Evolutionary conservation across 495 filamentous ascomycete genomes (phyloP).

Genomic region (Penicillium riverlandense): DNA sequence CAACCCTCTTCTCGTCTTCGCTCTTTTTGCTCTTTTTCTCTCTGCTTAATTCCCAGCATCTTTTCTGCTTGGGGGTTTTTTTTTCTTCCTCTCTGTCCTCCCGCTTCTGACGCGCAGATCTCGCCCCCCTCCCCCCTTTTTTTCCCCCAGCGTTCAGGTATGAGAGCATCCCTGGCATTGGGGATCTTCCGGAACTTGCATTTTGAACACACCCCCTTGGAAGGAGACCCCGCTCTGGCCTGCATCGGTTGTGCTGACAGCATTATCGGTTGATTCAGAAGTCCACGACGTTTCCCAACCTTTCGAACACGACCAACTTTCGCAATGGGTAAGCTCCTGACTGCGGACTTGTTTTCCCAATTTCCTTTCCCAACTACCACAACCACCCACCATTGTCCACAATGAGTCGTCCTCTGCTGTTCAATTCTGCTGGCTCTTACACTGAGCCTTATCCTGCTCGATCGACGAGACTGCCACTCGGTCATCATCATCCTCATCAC

Average conservation of each 20-base stretch:
- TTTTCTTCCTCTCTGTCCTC: slow-evolving; percentile 4
- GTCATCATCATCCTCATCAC: too few relatives aligned
- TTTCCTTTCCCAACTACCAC: too few relatives aligned
- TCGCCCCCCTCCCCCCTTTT: slow-evolving; percentile 6
- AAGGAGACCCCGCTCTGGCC: too few relatives aligned
- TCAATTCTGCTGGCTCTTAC: too few relatives aligned
- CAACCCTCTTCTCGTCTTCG: slow-evolving; percentile 13
- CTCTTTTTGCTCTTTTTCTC: slow-evolving; percentile 13
- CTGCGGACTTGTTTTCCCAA: neutral
- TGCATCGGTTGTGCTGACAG: too few relatives aligned
- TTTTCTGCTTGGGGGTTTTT: slow-evolving; percentile 7
- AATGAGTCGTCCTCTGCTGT: too few relatives aligned
- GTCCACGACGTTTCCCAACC: neutral
- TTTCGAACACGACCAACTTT: slow-evolving; percentile 6
- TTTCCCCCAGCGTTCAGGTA: slow-evolving; percentile 10
- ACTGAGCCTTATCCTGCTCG: too few relatives aligned
- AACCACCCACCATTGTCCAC: too few relatives aligned
- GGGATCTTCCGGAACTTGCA: slow-evolving; percentile 15
- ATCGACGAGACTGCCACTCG: too few relatives aligned
- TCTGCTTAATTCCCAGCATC: slow-evolving; percentile 16
- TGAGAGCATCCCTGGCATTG: slow-evolving; percentile 7
- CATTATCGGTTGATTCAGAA: too few relatives aligned
- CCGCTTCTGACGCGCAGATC: neutral
- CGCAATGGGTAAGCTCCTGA: slow-evolving; percentile 36
- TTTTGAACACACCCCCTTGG: too few relatives aligned